Evolutionary conservation across 148 eudicot species (phyloP).

Genomic region (Vaccinium macrocarpon): DNA sequence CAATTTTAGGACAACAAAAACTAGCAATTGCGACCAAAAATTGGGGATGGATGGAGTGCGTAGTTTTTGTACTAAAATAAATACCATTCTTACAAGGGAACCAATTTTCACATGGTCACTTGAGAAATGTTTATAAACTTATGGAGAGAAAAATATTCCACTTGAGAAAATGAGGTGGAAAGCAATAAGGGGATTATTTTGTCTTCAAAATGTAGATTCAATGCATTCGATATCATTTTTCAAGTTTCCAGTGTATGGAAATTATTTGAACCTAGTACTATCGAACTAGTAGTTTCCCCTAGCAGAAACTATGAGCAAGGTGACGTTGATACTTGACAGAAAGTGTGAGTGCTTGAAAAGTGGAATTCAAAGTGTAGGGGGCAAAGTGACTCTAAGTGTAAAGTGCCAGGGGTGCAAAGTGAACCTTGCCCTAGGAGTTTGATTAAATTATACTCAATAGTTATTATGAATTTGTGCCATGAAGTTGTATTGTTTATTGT

Average conservation of each 20-base stretch:
- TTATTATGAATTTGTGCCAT: neutral
- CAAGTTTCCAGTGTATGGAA: neutral
- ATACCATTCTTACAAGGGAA: neutral
- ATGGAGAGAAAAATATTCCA: neutral
- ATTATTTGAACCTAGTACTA: neutral
- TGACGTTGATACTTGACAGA: neutral
- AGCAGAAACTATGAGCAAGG: neutral
- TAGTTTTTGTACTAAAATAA: neutral
- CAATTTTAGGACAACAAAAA: too few species aligned
- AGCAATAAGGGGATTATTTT: conserved; percentile 1
- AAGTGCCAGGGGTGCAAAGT: neutral
- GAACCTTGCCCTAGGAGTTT: neutral
- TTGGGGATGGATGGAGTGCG: neutral
- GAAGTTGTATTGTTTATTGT: neutral
- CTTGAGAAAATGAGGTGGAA: neutral
- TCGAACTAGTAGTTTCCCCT: neutral
- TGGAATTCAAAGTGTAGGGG: neutral
- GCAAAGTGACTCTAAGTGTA: neutral
- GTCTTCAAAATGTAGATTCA: neutral
- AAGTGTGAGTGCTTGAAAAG: neutral
- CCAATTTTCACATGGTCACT: neutral
- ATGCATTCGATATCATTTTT: neutral
- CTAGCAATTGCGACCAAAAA: too few species aligned
- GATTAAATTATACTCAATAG: neutral
- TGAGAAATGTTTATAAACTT: neutral